Evolutionary conservation across 768 basidiomycete species (phyloP), one percentile per base, ranked within the genome.

Genomic region (Serendipita vermifera): DNA sequence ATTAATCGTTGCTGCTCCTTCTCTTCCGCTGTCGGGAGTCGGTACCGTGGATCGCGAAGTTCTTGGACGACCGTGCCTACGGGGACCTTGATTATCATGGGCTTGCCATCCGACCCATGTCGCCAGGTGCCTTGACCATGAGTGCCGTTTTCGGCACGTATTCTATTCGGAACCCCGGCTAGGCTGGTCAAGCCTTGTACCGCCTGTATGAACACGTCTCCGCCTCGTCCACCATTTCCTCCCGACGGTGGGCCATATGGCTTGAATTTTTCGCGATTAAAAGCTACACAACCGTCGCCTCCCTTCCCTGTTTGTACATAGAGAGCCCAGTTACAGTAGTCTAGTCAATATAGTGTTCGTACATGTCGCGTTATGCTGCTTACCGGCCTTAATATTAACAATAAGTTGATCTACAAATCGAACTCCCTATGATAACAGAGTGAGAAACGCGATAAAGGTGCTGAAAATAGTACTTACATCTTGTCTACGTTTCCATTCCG

Each of bases 281-380:
- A 96, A 3, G 94, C 92, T 22, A 85, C 88, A 60, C 91, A 88
- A 22, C 94, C 94, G 57, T 89, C 74, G 0, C 94, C 94, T 17
- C 93, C 93, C 63, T 77, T 81, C 14, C 91, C 92, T 87, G 62
- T n/a, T 36, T 35, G 22, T 20, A 61, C 51, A 9, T 48, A 27
- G 24, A 62, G 56, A 57, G 24, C 60, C 55, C 3, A 55, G 35
- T 54, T 62, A 60, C 57, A 62, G 36, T 31, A 64, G 51, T 61
- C 41, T 55, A 55, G 20, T 54, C 55, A 5, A 57, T 55, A 17
- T 57, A 13, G 38, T 27, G 39, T 13, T 41, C 3, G 32, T 14
- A 17, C 11, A 41, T 7, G 17, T 9, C 3, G 26, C 13, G 40
- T 31, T 9, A 31, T 39, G 26, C 22, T 3, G 24, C 75, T 59